Evolutionary conservation across 371 early-diverging fungal species (phyloP).

Genomic region (Chytridiales sp.): DNA sequence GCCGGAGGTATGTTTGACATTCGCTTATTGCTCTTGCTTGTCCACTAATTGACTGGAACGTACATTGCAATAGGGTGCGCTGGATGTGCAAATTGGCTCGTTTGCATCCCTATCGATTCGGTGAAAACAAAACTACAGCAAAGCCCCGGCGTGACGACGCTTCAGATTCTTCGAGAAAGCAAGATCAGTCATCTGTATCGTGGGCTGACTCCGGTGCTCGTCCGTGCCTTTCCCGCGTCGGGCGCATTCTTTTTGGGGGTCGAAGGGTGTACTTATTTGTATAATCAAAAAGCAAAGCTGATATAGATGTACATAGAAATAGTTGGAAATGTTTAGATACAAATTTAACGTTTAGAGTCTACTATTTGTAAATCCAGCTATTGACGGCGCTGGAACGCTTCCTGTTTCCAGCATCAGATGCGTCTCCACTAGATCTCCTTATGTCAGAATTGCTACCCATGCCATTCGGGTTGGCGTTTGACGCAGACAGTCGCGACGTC

Average conservation of each 20-base stretch:
- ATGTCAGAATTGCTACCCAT: too few relatives aligned
- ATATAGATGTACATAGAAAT: too few relatives aligned
- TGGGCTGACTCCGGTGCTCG: constrained; percentile 90
- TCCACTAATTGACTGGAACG: background rate
- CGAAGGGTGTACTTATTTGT: too few relatives aligned
- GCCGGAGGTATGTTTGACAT: constrained; percentile 76
- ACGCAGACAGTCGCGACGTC: too few relatives aligned
- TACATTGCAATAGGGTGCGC: constrained; percentile 51
- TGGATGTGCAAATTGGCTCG: constrained; percentile 77
- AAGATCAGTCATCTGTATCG: constrained; percentile 61
- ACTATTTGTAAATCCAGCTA: too few relatives aligned
- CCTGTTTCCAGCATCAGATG: too few relatives aligned
- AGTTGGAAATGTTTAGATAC: too few relatives aligned
- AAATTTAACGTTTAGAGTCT: too few relatives aligned
- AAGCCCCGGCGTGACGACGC: constrained; percentile 1
- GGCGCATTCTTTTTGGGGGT: constrained; percentile 47
- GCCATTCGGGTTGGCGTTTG: too few relatives aligned
- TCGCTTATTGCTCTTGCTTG: constrained; percentile 46
- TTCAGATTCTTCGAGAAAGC: constrained; percentile 11
- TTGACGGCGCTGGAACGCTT: too few relatives aligned
- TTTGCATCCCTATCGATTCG: constrained; percentile 85
- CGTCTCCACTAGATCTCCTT: too few relatives aligned
- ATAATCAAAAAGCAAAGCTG: too few relatives aligned
- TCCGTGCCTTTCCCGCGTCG: constrained; percentile 90
- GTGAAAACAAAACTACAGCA: constrained; percentile 90